Base-by-base conservation (phyloP, 1,284 basidiomycete genomes). In the Pseudozyma flocculosa region DNA sequence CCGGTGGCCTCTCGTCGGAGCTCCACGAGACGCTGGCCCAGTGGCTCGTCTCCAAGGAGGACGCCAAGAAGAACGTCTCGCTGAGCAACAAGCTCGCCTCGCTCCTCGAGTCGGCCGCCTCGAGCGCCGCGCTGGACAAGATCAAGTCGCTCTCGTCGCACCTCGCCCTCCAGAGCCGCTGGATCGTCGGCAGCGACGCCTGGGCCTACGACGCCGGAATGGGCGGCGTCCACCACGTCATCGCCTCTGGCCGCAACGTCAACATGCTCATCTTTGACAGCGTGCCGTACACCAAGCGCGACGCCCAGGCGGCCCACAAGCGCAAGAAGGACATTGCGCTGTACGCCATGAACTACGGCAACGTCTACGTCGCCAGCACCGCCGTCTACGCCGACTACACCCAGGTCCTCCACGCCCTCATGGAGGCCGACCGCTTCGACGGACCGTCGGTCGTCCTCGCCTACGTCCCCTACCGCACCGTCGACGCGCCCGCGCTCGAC, bases 271-370 rank as follows among this genome's bases (percentile, higher is more conserved):
- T 98, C 69, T 87, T 98, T 73, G 95, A 98, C 80, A 93, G 89
- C 18, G 82, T 89, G 14, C 90, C 95, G 1, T 95, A 94, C 81
- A 85, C 88, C 9, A 79, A 85, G 39, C 86, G 90, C 45, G 63
- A 78, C 48, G 54, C 68, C 7, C 61, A 73, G 43, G 71, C 70
- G 3, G 57, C 75, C 22, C 54, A 73, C 53, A 72, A 76, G 70
- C 71, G 75, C 46, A 78, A 78, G 59, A 78, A 78, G 61, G 75
- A 78, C 57, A 70, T 78, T 39, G 75, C 69, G 36, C 61, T 78
- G 29, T 99, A 99, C 77, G 95, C 94, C 14, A 94, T 99, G 90
- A 96, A 95, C 81, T 90, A 96, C 78, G 94, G 94, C 17, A 88
- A 92, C 75, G 90, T 92, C 53, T 99, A 92, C 78, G 94, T 96